Evolutionary conservation across 2,329 filamentous ascomycete genomes (phyloP).

Genomic region (Fusarium drepaniforme): DNA sequence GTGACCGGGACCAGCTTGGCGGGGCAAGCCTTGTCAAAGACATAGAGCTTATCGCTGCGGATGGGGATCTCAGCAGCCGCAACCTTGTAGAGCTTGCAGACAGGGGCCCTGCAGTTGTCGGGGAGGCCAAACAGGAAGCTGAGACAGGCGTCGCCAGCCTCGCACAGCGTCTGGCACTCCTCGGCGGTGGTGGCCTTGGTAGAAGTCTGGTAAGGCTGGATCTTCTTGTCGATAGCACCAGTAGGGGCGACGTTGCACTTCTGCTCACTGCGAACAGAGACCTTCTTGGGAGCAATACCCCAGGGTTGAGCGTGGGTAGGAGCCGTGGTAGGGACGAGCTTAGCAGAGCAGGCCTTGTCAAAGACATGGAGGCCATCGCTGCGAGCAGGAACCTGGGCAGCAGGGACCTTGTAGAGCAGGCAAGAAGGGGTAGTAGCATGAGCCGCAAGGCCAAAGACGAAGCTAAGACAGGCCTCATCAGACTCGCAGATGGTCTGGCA

Average conservation of each 20-base stretch:
- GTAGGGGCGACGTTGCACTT: neutral
- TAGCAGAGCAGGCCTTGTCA: neutral
- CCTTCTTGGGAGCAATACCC: neutral
- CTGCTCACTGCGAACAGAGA: neutral
- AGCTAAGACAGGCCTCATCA: neutral
- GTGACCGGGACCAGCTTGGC: neutral
- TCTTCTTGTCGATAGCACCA: neutral
- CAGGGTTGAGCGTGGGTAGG: neutral
- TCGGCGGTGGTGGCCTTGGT: neutral
- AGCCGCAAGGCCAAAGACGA: neutral
- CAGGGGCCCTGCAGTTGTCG: neutral
- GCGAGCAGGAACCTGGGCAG: neutral
- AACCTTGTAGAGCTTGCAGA: slow-evolving; percentile 1
- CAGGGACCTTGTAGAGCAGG: neutral
- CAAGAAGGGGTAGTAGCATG: neutral
- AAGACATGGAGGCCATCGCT: neutral
- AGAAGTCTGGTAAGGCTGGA: neutral
- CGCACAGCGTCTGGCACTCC: neutral
- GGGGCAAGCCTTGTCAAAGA: slow-evolving; percentile 1
- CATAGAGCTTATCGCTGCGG: slow-evolving; percentile 3
- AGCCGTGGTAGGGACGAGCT: neutral
- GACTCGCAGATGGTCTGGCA: slow-evolving; percentile 1
- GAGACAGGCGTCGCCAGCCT: neutral
- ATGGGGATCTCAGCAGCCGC: neutral
- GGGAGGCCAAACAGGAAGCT: neutral